Base-by-base conservation (phyloP, 176 grass and related monocot genomes). In the Poa pratensis region DNA sequence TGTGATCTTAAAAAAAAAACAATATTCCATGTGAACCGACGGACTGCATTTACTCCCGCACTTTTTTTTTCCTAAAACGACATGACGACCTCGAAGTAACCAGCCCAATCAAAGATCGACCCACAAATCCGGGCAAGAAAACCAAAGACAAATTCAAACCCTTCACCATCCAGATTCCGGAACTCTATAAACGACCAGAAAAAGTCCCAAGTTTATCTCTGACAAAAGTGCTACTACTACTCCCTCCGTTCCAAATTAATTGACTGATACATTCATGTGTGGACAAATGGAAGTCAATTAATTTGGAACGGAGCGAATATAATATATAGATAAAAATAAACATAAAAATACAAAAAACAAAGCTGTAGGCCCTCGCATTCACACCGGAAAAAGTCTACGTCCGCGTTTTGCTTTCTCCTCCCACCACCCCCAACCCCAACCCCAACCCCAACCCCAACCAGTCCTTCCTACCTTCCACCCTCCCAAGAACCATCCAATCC, bases 401-500 rank as follows among this genome's bases (percentile, higher is more conserved):
- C 59, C 73, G 75, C 51, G 28, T 81, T 87, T 78, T 39, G 34
- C 27, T 46, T 80, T 57, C 28, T 3, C 20, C 83, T 30, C 71
- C 42, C 62, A 65, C 71, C 43, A 9, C 45, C 69, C 69, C 70
- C 69, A 73, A 63, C 71, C 69, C 62, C 69, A 73, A 63, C 71
- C 69, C 62, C 69, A 37, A 5, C 69, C 69, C 71, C 71, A 74
- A 64, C 71, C 70, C 63, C 69, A 71, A 71, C 87, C 23, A 28
- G 17, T 35, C 34, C 18, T 64, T 63, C 70, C 34, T 7, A 15
- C 61, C 80, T 53, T 52, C 32, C 58, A 16, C 11, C 63, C 16
- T 16, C 63, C 43, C 85, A 54, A 52, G 28, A 87, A 80, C 78
- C 62, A 63, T 84, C 84, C 89, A 84, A 81, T 91, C 69, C 61